A percentile compares a stretch with the other conserved stretches of the same genome.
Conservation (phyloP, 106 monocot genomes). For the Dioscorea alata region DNA sequence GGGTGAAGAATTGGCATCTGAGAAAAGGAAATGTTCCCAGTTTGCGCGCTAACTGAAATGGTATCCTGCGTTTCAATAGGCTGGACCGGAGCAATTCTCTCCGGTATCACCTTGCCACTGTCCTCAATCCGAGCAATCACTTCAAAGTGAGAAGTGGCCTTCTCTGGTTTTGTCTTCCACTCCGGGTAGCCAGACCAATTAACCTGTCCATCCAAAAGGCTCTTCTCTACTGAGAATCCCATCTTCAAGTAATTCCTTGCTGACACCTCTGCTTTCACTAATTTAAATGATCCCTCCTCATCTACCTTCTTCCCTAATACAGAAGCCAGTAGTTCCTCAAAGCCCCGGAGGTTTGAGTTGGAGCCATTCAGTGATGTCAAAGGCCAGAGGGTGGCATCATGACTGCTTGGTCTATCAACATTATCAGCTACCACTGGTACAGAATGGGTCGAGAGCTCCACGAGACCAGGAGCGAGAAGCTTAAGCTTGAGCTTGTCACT, state of each 20-base stretch:
- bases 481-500: slow-evolving; percentile 83
- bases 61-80: slow-evolving; percentile 42
- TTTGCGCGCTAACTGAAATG: slow-evolving; percentile 22
- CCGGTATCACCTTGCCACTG: slow-evolving; percentile 62
- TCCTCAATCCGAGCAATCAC: slow-evolving; percentile 78
- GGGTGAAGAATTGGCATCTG: slow-evolving; percentile 36
- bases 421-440: slow-evolving; percentile 25
- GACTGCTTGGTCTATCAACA: slow-evolving; percentile 3
- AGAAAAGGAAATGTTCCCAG: slow-evolving; percentile 55
- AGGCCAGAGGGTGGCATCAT: slow-evolving; percentile 53
- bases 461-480: slow-evolving; percentile 77
- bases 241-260: slow-evolving; percentile 81
- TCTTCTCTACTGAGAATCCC: slow-evolving; percentile 59
- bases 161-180: slow-evolving; percentile 76
- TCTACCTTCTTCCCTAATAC: slow-evolving; percentile 65
- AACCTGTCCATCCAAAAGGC: slow-evolving; percentile 33
- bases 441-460: slow-evolving; percentile 70
- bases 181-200: slow-evolving; percentile 51
- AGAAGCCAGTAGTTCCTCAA: slow-evolving; percentile 77
- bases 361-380: slow-evolving; percentile 73
- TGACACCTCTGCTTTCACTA: slow-evolving; percentile 67
- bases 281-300: slow-evolving; percentile 58
- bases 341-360: slow-evolving; percentile 51
- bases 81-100: slow-evolving; percentile 65
- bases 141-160: slow-evolving; percentile 51